Evolutionary conservation across 257 asterid species (phyloP), one percentile per base, ranked within the genome.

Genomic region (Cynanchum wilfordii): DNA sequence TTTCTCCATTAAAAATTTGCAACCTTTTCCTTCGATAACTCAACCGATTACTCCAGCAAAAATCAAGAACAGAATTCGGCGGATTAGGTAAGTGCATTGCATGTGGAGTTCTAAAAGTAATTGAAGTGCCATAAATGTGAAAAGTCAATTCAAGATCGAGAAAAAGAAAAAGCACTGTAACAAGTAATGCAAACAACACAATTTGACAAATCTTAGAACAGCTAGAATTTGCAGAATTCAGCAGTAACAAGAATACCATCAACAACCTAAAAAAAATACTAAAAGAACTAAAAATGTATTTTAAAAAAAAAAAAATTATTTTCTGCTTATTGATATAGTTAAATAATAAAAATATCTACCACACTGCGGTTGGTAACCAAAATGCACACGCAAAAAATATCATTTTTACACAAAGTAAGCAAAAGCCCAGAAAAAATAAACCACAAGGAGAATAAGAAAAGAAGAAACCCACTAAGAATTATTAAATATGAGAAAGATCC

Each of bases 91-190:
- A 72, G 25, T 25, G 40, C 55, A 55, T 59, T 72, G 69, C 76
- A 72, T 57, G 69, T 67, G 56, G 33, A 68, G 47, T 67, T 29
- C 38, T 20, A 49, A 10, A 66, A 13, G 51, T 4, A 17, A 36
- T 15, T 42, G 12, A 58, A 58, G 58, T 10, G 49, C 16, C 45
- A 67, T 52, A 38, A 20, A 52, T 74, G 3, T 58, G 75, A 71
- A 71, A 40, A 25, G 16, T 44, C 36, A 42, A 42, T 44, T 52
- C 10, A 20, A 70, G 22, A 54, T 19, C 22, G 0, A 11, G 38
- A 33, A 33, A 52, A 65, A 0, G 33, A 10, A 4, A 12, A 52
- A 24, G 16, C 25, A 0, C 49, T 20, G 13, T 40, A 69, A 52
- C 44, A 68, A 49, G 24, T 27, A 51, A 54, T 12, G 15, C 16